Base-by-base conservation (phyloP, 2,329 filamentous ascomycete species). In the Thelonectria blattea region DNA sequence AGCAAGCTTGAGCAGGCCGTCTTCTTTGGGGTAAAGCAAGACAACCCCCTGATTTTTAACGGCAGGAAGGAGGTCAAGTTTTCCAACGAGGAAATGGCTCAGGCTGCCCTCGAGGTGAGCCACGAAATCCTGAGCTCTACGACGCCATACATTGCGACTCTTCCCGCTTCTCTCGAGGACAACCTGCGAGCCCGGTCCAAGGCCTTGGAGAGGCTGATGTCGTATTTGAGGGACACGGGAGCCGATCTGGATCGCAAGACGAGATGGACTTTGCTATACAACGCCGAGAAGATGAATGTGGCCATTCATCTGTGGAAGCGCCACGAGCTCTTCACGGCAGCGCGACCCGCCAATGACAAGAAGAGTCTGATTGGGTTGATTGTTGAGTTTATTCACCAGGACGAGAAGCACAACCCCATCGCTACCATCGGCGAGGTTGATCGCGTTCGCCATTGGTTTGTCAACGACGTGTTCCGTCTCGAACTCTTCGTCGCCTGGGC, bases 1-100 rank as follows among this genome's bases (percentile, higher is more conserved):
- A 91, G 88, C 76, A 97, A 95, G 76, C 83, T 99, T 42, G 92
- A 97, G 72, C 93, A 99, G 77, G 93, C 93, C 2, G 91, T 98
- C 1, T 98, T 97, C 77, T 98, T 92, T 73, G 93, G 93, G 2
- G 87, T 87, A 49, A 88, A 91, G 72, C 84, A 89, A 63, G 88
- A 91, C 70, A 98, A 93, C 69, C 91, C 94, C n/a, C 78, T 99
- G n/a, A 88, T 93, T 63, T 92, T 99, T 69, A 86, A 89, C 45
- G 85, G 88, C 45, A 85, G 86, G 64, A 81, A 85, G 41, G 87
- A 88, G 56, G 80, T 89, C 48, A 81, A 84, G 4, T 96, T 95
- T 65, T 81, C 86, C 0, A 77, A 84, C 17, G 80, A 86, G 22
- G 91, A 97, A 68, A 83, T 96, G 24, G 88, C 91, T 61, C 78